Percentiles rank a stretch among this genome's conserved stretches.
Conservation (phyloP, 2,329 filamentous ascomycete species). For the Aureobasidium sp. region DNA sequence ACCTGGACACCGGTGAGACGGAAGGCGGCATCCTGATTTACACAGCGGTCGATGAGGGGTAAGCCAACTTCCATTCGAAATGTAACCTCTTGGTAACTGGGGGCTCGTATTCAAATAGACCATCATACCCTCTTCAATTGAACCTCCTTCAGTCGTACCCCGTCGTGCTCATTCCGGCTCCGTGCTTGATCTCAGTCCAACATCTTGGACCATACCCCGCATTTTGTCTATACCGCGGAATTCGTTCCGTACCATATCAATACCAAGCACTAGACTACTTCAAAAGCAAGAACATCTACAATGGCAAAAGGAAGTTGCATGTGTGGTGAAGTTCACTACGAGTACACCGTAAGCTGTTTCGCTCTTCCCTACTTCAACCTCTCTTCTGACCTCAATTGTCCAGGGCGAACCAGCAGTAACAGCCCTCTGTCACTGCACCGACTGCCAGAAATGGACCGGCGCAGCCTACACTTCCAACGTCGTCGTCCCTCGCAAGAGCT, state of each 20-base stretch:
- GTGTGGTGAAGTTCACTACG: slow-evolving; percentile 25
- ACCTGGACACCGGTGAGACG: not conserved
- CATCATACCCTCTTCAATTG: not conserved
- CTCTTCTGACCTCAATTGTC: not conserved
- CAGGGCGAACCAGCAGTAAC: slow-evolving; percentile 37
- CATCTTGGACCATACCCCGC: not conserved
- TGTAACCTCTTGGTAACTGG: not conserved
- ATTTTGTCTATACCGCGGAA: not conserved
- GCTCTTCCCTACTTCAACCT: not conserved
- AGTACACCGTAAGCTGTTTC: slow-evolving; percentile 21
- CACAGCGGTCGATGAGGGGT: slow-evolving; percentile 7
- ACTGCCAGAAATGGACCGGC: slow-evolving; percentile 51
- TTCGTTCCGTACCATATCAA: not conserved
- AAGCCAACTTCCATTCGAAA: not conserved
- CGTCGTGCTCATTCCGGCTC: not conserved
- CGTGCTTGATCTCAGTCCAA: not conserved
- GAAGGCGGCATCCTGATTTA: slow-evolving; percentile 4
- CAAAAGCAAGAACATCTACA: not conserved
- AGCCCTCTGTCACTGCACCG: slow-evolving; percentile 47
- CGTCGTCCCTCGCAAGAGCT: slow-evolving; percentile 40
- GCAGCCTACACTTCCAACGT: slow-evolving; percentile 50
- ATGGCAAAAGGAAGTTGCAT: slow-evolving; percentile 28
- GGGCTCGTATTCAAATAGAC: not conserved
- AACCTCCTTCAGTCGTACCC: not conserved
- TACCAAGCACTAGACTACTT: not conserved